Percentiles rank a stretch among this genome's conserved stretches.
phyloP scores from a whole-genome alignment of 257 asterid species.

The Solanum rostratum region DNA sequence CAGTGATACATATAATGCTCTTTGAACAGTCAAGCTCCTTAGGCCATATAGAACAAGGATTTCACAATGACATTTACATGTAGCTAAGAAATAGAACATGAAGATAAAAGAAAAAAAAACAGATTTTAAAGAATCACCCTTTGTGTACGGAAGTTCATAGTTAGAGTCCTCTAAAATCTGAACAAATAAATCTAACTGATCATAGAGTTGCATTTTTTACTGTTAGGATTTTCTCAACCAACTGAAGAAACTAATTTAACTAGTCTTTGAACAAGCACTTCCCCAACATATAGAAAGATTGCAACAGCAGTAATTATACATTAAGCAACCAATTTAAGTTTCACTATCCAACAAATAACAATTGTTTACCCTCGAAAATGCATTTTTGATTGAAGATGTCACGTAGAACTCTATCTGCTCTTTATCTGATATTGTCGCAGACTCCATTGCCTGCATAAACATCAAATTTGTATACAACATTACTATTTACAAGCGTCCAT shows the following conservation, averaged over 20 bases:
- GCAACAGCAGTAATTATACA: not conserved
- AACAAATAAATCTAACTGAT: not conserved
- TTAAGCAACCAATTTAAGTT: not conserved
- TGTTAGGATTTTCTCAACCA: not conserved
- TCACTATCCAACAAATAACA: not conserved
- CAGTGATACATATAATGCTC: not conserved
- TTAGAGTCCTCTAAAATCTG: not conserved
- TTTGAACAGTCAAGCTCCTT: not conserved
- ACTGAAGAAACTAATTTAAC: not conserved
- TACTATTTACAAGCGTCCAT: not conserved
- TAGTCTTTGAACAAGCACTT: not conserved
- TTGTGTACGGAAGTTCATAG: not conserved
- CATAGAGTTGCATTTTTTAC: not conserved
- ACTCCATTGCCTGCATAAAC: constrained; percentile 56
- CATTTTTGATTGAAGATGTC: constrained; percentile 68
- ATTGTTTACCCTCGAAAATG: constrained; percentile 58
- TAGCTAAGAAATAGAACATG: not conserved
- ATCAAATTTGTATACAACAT: not conserved
- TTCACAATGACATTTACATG: not conserved
- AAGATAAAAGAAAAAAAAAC: not conserved
- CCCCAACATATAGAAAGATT: not conserved
- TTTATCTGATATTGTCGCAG: constrained; percentile 40
- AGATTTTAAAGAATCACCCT: not conserved
- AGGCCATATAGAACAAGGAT: not conserved
- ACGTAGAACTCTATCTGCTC: constrained; percentile 89